phyloP scores from a whole-genome alignment of 768 basidiomycete species.

The Vararia minispora region DNA sequence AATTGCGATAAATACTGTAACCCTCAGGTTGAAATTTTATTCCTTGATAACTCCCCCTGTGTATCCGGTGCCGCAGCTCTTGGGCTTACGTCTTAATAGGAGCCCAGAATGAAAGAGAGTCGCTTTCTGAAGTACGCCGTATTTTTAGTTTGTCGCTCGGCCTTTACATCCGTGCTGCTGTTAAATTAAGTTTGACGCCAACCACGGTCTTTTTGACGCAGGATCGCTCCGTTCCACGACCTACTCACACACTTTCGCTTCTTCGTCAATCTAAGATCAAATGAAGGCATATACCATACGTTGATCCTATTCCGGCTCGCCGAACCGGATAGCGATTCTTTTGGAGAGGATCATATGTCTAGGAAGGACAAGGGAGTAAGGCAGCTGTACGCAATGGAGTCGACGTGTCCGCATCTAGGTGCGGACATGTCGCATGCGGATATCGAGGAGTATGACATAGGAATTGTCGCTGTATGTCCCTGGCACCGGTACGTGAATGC shows the following conservation, averaged over 20 bases:
- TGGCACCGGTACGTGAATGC: slow-evolving; percentile 46
- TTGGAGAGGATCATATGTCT: neutral
- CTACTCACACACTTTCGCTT: slow-evolving; percentile 2
- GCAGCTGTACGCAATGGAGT: slow-evolving; percentile 71
- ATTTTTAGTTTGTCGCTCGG: too few species aligned
- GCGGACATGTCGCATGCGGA: slow-evolving; percentile 75
- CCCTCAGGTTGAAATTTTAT: too few species aligned
- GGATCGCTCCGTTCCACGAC: slow-evolving; percentile 3
- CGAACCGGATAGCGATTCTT: neutral
- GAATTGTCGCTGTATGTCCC: slow-evolving; percentile 58
- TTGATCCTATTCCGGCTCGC: slow-evolving; percentile 19
- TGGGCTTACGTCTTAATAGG: too few species aligned
- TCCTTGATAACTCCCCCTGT: too few species aligned
- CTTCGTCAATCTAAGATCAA: slow-evolving; percentile 13
- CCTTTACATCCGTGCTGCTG: too few species aligned
- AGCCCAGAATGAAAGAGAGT: too few species aligned
- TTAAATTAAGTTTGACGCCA: slow-evolving; percentile 1
- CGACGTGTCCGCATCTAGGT: slow-evolving; percentile 69
- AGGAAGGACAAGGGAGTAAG: neutral
- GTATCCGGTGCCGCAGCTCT: too few species aligned
- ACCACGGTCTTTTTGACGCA: slow-evolving; percentile 7
- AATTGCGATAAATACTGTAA: too few species aligned
- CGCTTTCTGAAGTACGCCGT: too few species aligned
- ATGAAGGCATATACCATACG: slow-evolving; percentile 16
- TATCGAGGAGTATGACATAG: slow-evolving; percentile 54